Evolutionary conservation across 495 filamentous ascomycete genomes (phyloP), one percentile per base, ranked within the genome.

Genomic region (Jackrogersella multiformis): DNA sequence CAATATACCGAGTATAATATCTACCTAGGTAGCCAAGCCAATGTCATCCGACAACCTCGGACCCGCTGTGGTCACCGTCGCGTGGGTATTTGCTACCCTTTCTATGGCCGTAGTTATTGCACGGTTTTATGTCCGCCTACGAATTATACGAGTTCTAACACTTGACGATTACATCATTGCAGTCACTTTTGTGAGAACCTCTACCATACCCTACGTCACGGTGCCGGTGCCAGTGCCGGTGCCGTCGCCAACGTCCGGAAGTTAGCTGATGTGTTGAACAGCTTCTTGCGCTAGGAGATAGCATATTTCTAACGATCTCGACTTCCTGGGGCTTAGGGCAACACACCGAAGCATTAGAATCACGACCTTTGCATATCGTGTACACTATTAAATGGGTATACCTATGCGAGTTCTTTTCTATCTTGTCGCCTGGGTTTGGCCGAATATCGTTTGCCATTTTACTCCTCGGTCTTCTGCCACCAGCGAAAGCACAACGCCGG

Each of bases 301-400:
- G 54, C 26, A n/a, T 34, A 32, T 56, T 44, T 18, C n/a, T 45
- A 12, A 45, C 54, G 3, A 56, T 45, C 0, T 56, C 54, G 0
- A 30, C 24, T 7, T 18, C 7, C 20, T 56, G 54, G 54, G 54
- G 54, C 8, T 16, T 56, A 12, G 54, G 54, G 20, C 13, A 30
- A 10, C 54, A 56, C 9, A 34, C 35, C 1, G 39, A 34, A n/a
- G 13, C 15, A 1, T 23, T 56, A n/a, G 12, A 13, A 1, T 18
- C 48, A 3, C 46, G 32, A 4, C 53, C 53, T 2, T 8, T n/a
- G 15, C 53, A 18, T 13, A 32, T 32, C 3, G 20, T 45, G 23
- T 34, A 45, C 26, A 42, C 54, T 7, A 45, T 56, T 32, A 46
- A 46, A 26, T 46, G 42, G 20, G 42, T 46, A n/a, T 46, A 46